Conservation (phyloP, 306 rosid genomes). For the Castanea sativa region DNA sequence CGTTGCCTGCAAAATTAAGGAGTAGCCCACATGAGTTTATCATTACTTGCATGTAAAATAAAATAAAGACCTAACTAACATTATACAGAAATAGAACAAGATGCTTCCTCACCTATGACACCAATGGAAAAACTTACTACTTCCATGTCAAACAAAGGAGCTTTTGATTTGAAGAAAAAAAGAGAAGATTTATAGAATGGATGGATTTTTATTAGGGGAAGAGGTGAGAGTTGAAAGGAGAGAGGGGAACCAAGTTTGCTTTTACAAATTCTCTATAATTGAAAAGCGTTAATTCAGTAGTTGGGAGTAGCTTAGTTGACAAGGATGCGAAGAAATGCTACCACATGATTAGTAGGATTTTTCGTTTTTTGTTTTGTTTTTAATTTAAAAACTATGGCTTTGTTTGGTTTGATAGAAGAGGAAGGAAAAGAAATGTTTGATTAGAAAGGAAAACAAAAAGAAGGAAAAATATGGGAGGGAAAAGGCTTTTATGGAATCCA, state of each 20-base stretch:
- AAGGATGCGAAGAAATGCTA: no score
- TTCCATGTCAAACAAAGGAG: slow-evolving; percentile 31
- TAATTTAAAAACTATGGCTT: no score
- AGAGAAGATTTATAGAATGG: not conserved
- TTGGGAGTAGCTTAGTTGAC: not conserved
- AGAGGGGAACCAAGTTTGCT: not conserved
- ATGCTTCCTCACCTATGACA: slow-evolving; percentile 39
- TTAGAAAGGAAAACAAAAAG: no score
- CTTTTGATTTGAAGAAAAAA: not conserved
- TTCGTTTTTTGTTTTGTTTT: no score
- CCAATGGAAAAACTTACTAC: slow-evolving; percentile 47
- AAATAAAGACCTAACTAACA: not conserved
- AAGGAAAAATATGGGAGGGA: no score
- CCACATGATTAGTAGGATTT: no score
- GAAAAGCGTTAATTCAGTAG: no score
- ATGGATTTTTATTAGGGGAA: not conserved
- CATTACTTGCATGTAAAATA: not conserved
- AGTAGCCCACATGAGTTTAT: not conserved
- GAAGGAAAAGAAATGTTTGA: no score
- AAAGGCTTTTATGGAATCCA: no score
- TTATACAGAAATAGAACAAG: not conserved
- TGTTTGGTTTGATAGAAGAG: no score
- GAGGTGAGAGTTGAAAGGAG: not conserved
- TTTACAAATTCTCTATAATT: not conserved
- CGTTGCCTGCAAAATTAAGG: slow-evolving; percentile 42